Evolutionary conservation across 2,329 filamentous ascomycete genomes (phyloP).

Genomic region (Hypoxylon sp.): DNA sequence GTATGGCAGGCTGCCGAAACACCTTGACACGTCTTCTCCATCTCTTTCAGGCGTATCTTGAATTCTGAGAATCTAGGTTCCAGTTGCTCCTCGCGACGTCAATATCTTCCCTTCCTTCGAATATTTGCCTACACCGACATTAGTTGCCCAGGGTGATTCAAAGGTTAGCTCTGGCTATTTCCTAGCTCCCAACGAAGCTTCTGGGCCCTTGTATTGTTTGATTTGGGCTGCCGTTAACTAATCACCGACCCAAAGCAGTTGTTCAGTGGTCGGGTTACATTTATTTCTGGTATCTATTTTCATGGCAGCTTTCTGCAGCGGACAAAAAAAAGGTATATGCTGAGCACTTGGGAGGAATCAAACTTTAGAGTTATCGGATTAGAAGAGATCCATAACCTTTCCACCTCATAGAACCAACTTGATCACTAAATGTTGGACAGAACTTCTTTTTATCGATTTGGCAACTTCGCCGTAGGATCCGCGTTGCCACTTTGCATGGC

Average conservation of each 20-base stretch:
- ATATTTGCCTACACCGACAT: background rate
- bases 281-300: background rate
- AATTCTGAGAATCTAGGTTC: constrained; percentile 13
- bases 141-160: background rate
- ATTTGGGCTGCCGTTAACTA: background rate
- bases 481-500: background rate
- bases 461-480: background rate
- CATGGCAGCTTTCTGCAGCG: background rate
- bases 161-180: background rate
- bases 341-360: background rate
- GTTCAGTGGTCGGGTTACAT: background rate
- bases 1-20: constrained; percentile 18
- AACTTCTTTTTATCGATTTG: background rate
- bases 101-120: background rate
- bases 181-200: background rate
- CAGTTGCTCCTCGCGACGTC: background rate
- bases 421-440: background rate
- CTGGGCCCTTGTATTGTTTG: background rate
- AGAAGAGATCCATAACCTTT: background rate
- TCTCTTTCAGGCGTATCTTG: constrained; percentile 3
- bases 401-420: background rate
- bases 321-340: too few relatives aligned
- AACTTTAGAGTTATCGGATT: background rate
- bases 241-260: background rate
- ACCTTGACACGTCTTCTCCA: constrained; percentile 12